Conservation (phyloP, 495 filamentous ascomycete genomes). For the Hypoxylon subgilvum region DNA sequence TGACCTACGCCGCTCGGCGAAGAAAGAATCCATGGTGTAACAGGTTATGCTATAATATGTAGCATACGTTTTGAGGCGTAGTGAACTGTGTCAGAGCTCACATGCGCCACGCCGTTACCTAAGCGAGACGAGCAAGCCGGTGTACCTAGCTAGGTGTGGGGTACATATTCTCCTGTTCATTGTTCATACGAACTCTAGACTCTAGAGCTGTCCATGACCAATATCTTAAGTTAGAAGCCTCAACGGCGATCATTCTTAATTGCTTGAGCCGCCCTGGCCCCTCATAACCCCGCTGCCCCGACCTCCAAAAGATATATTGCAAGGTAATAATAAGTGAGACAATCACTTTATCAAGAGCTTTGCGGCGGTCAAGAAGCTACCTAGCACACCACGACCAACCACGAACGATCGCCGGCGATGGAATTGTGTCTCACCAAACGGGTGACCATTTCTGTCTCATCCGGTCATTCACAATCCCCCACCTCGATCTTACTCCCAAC, state of each 20-base stretch:
- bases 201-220: conserved; percentile 26
- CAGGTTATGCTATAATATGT: conserved; percentile 9
- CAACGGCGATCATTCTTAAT: conserved; percentile 1
- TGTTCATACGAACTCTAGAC: conserved; percentile 3
- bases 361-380: conserved; percentile 40
- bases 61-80: conserved; percentile 2
- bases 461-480: conserved; percentile 12
- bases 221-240: conserved; percentile 4
- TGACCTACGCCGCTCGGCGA: conserved; percentile 23
- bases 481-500: conserved; percentile 17
- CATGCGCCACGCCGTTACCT: conserved; percentile 30
- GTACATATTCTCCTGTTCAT: conserved; percentile 18
- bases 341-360: conserved; percentile 7
- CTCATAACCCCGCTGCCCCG: too few relatives aligned
- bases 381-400: conserved; percentile 18
- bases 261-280: neutral
- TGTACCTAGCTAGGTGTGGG: conserved; percentile 24
- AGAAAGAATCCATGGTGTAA: conserved; percentile 16
- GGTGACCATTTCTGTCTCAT: conserved; percentile 15
- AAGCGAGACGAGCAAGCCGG: conserved; percentile 1
- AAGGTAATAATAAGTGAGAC: conserved; percentile 7
- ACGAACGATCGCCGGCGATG: conserved; percentile 32
- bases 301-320: too few relatives aligned
- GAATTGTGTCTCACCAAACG: conserved; percentile 20
- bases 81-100: conserved; percentile 34